These are phyloP conservation scores for Luffa aegyptiaca DNA, from an alignment of 306 rosid genomes.

Conservation along the genomic window DNA sequence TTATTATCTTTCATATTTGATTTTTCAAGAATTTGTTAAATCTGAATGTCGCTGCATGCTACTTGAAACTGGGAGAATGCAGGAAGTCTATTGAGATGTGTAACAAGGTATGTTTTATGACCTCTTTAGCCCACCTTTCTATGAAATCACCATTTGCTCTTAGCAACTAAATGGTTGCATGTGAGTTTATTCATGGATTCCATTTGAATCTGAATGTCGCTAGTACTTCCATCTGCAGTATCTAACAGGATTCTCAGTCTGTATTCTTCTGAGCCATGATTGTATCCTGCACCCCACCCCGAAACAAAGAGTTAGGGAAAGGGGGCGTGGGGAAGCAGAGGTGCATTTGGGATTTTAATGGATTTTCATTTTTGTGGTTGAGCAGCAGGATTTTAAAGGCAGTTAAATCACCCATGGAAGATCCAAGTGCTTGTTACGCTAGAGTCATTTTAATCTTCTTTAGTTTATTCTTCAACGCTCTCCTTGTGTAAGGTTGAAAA, in stretches of 20 bases:
- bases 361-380: background rate
- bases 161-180: background rate
- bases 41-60: constrained; percentile 86
- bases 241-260: background rate
- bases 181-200: background rate
- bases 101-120: constrained; percentile 58
- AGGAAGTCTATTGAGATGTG: constrained; percentile 79
- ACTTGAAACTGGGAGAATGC: constrained; percentile 75
- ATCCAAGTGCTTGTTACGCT: background rate
- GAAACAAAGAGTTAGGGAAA: background rate
- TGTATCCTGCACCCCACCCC: background rate
- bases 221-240: background rate
- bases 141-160: background rate
- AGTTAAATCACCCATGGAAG: background rate
- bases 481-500: background rate
- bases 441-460: background rate
- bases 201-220: background rate
- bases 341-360: background rate
- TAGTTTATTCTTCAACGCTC: background rate
- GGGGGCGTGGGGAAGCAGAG: background rate
- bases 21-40: constrained; percentile 70
- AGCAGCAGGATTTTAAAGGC: background rate
- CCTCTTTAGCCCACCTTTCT: background rate
- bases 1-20: background rate
- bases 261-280: background rate